Evolutionary conservation across 768 basidiomycete species (phyloP).

Genomic region (Tylopilus cervinicoccineus): DNA sequence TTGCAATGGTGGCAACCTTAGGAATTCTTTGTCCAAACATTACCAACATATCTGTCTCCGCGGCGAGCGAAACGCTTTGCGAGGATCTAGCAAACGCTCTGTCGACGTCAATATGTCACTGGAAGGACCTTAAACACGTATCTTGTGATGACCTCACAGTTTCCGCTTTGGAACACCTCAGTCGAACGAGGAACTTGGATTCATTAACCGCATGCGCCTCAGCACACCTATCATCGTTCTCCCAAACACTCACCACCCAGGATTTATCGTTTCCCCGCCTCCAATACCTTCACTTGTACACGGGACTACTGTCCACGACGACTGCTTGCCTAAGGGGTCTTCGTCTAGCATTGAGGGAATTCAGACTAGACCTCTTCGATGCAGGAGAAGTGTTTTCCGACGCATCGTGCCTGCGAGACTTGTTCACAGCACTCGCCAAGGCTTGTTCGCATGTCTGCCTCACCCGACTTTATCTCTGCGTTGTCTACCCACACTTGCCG

Average conservation of each 20-base stretch:
- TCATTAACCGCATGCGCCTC: constrained; percentile 17
- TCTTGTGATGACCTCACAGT: constrained; percentile 21
- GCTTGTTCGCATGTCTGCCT: constrained; percentile 15
- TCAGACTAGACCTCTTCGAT: constrained; percentile 22
- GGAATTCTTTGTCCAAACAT: constrained; percentile 19
- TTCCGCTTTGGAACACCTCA: constrained; percentile 18
- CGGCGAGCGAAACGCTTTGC: constrained; percentile 3
- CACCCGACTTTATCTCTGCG: constrained; percentile 8
- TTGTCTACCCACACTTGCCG: constrained; percentile 12
- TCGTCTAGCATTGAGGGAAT: constrained; percentile 12
- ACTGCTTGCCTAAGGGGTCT: constrained; percentile 7
- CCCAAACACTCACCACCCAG: neutral
- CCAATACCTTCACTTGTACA: constrained; percentile 19
- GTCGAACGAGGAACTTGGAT: constrained; percentile 7
- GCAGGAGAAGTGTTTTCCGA: constrained; percentile 9
- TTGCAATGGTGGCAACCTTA: constrained; percentile 10
- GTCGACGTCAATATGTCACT: constrained; percentile 17
- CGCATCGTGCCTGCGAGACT: constrained; percentile 5
- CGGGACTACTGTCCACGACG: constrained; percentile 9
- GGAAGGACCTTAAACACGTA: constrained; percentile 16
- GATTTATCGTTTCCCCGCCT: constrained; percentile 8
- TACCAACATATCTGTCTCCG: constrained; percentile 15
- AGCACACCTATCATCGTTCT: constrained; percentile 7
- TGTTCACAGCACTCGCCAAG: constrained; percentile 8
- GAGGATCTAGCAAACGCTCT: constrained; percentile 12